A percentile compares a stretch with the other conserved stretches of the same genome.
phyloP scores from a whole-genome alignment of 257 asterid genomes.

The Apocynum venetum region DNA sequence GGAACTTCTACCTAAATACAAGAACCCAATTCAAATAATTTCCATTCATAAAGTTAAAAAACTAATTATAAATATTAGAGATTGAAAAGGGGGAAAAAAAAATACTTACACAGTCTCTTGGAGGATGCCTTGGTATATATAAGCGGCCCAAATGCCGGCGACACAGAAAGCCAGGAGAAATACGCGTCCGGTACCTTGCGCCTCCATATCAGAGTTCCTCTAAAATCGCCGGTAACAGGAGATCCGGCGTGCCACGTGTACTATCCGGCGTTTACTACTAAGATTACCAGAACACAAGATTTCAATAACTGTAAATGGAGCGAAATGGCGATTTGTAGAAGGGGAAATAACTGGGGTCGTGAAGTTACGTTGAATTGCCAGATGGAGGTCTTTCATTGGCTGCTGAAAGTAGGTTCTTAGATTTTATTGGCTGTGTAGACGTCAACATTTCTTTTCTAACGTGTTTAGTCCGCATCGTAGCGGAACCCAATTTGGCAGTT shows the following conservation, averaged over 20 bases:
- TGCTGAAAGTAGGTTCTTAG: background rate
- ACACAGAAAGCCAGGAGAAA: conserved; percentile 73
- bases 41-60: background rate
- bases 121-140: conserved; percentile 91
- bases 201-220: conserved; percentile 46
- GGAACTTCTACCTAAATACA: background rate
- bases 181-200: conserved; percentile 73
- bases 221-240: conserved; percentile 26
- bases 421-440: conserved; percentile 57
- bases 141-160: conserved; percentile 96
- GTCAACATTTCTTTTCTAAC: conserved; percentile 3
- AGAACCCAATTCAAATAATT: background rate
- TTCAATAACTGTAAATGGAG: background rate
- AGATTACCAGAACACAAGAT: background rate
- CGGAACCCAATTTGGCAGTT: background rate
- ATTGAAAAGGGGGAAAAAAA: background rate
- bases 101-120: conserved; percentile 79
- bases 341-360: conserved; percentile 9
- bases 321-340: conserved; percentile 11
- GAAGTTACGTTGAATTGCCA: conserved; percentile 31
- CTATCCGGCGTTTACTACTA: conserved; percentile 17
- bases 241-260: conserved; percentile 36
- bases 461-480: background rate
- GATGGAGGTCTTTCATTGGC: conserved; percentile 50
- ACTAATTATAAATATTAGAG: background rate